Base-by-base conservation (phyloP, 345 rosid species). In the Raphanus raphanistrum region DNA sequence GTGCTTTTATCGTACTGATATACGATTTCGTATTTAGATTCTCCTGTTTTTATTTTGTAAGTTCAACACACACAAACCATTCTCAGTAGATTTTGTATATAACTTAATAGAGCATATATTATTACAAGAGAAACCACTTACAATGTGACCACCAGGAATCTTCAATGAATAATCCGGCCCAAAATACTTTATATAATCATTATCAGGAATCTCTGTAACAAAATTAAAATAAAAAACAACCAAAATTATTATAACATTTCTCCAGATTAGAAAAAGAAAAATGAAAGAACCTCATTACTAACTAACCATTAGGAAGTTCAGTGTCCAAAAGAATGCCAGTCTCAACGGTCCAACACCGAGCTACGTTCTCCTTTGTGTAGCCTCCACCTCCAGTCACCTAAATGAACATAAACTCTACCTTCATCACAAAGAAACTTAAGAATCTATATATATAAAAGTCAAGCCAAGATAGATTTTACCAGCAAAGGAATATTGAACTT, bases 351-450 rank as follows among this genome's bases (percentile, higher is more conserved):
- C 99, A 95, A 82, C 99, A 95, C 65, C 98, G 87, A 79, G 99
- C 99, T 41, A 95, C 99, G 81, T 95, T 95, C 86, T 92, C 97
- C 75, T 95, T 95, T 27, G 98, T 95, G 75, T 95, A 95, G 73
- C 99, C 98, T 62, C 98, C 99, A 75, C 99, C 98, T 74, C 99
- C 99, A 10, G 99, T 92, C 73, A 95, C 99, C 99, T 95, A 68
- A 61, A 35, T 33, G 0, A 0, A 15, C 31, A 8, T 15, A 50
- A 54, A 54, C 26, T 21, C 72, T 28, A 52, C 45, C 52, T 58
- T 78, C 3, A 31, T 33, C 3, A 2, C 63, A 7, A 8, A 55
- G 36, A 15, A 63, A 38, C 58, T 8, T 38, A 55, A 9, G 68
- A 55, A 16, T 35, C 3, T 21, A 73, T 25, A 17, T 63, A 32